These are phyloP conservation scores for Nicotiana sylvestris DNA, from an alignment of 257 asterid species.

Conservation along the genomic window DNA sequence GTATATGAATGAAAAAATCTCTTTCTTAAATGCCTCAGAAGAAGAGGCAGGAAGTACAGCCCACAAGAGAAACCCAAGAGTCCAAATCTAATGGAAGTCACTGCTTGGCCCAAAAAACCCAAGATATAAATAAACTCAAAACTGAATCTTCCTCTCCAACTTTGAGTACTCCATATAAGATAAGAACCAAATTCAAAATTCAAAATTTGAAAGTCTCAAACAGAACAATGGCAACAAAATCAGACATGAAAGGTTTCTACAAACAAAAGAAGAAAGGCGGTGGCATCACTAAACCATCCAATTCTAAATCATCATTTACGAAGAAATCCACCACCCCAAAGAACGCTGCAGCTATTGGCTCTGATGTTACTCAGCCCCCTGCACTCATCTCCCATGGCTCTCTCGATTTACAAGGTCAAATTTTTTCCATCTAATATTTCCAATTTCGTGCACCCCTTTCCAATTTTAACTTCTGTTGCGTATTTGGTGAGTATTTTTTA, in stretches of 20 bases:
- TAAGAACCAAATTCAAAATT: background rate
- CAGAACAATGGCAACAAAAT: conserved; percentile 26
- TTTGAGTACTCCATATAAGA: background rate
- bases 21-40: too few species aligned
- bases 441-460: background rate
- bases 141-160: background rate
- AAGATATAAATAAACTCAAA: background rate
- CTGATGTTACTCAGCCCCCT: conserved; percentile 50
- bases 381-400: conserved; percentile 58
- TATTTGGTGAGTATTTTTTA: background rate
- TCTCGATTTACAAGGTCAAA: conserved; percentile 59
- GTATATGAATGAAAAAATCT: too few species aligned
- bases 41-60: too few species aligned
- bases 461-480: background rate
- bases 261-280: conserved; percentile 52
- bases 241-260: conserved; percentile 69
- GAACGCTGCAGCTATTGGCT: conserved; percentile 48
- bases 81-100: background rate
- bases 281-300: conserved; percentile 36
- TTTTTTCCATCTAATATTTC: background rate
- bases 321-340: conserved; percentile 31
- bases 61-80: too few species aligned
- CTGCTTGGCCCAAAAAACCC: background rate
- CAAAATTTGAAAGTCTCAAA: conserved; percentile 13
- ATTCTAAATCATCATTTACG: conserved; percentile 17